Evolutionary conservation across 495 filamentous ascomycete species (phyloP).

Genomic region (Gamarada debralockiae): DNA sequence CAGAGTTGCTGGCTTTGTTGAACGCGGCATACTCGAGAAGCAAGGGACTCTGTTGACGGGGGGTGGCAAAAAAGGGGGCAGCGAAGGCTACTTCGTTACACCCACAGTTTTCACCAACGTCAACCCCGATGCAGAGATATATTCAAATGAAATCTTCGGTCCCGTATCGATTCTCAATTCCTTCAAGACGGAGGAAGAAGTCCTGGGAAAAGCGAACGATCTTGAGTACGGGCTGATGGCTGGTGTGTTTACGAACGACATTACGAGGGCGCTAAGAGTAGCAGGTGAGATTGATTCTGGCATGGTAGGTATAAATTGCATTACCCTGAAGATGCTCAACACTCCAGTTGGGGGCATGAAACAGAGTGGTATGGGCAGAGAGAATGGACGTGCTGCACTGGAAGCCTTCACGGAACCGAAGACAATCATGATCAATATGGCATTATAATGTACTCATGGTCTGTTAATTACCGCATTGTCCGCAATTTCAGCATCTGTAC

Average conservation of each 20-base stretch:
- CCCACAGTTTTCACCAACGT: constrained; percentile 4
- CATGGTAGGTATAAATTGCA: constrained; percentile 74
- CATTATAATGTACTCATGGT: too few relatives aligned
- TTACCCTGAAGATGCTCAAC: constrained; percentile 77
- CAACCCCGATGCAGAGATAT: constrained; percentile 29
- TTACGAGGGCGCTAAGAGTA: constrained; percentile 68
- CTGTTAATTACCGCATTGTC: too few relatives aligned
- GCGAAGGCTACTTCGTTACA: not conserved
- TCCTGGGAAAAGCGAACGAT: constrained; percentile 70
- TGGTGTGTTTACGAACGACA: constrained; percentile 77
- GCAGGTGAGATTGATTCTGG: constrained; percentile 72
- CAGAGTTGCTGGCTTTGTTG: constrained; percentile 44
- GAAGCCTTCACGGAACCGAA: not conserved
- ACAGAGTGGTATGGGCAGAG: constrained; percentile 82
- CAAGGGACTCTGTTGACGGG: not conserved
- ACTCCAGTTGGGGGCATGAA: constrained; percentile 89
- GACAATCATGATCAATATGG: too few relatives aligned
- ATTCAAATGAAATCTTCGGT: constrained; percentile 52
- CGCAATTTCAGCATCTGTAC: too few relatives aligned
- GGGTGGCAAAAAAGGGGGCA: constrained; percentile 31
- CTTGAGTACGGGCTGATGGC: constrained; percentile 77
- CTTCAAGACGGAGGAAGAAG: constrained; percentile 61
- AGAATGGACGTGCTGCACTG: constrained; percentile 31
- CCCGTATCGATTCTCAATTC: constrained; percentile 45
- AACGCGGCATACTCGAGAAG: constrained; percentile 29